Evolutionary conservation across 2,329 filamentous ascomycete genomes (phyloP).

Genomic region (Cryphonectria japonica): DNA sequence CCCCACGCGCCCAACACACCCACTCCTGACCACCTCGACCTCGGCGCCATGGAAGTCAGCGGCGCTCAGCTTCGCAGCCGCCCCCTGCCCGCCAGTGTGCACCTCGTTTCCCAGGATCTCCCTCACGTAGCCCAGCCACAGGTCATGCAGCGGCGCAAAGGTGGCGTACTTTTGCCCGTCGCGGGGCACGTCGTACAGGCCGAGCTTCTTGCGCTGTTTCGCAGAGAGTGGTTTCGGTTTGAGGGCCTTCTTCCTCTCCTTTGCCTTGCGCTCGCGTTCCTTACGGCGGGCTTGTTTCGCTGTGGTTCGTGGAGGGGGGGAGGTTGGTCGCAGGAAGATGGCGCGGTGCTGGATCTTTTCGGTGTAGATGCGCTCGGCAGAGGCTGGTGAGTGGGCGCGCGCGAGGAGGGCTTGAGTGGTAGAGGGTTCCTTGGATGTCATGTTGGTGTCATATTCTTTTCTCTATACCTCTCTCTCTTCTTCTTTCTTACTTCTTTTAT

Average conservation of each 20-base stretch:
- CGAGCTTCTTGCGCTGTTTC: conserved; percentile 72
- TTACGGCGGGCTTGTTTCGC: conserved; percentile 61
- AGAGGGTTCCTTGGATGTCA: conserved; percentile 36
- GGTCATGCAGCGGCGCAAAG: conserved; percentile 73
- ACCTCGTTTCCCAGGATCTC: conserved; percentile 73
- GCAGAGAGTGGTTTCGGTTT: conserved; percentile 75
- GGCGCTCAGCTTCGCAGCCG: conserved; percentile 76
- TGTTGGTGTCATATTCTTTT: conserved; percentile 1
- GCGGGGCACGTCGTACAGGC: conserved; percentile 75
- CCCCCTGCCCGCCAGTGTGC: conserved; percentile 57
- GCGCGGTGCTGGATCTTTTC: conserved; percentile 85
- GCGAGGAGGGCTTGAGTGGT: conserved; percentile 69
- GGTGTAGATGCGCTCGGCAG: conserved; percentile 71
- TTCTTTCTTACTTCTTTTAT: background rate
- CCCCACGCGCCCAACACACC: conserved; percentile 81
- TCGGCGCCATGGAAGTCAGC: conserved; percentile 91
- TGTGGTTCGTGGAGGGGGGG: conserved; percentile 63
- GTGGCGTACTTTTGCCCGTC: conserved; percentile 71
- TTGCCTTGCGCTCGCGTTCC: conserved; percentile 51
- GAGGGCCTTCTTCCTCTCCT: conserved; percentile 49
- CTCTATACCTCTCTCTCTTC: too few species aligned
- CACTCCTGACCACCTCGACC: conserved; percentile 80
- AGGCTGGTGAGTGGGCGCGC: conserved; percentile 78
- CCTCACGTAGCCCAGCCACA: conserved; percentile 86
- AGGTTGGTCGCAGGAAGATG: conserved; percentile 76